Percentiles rank a stretch among this genome's conserved stretches.
Evolutionary conservation across 2,329 filamentous ascomycete genomes (phyloP).

Genomic region (Arthrobotrys entomopaga): DNA sequence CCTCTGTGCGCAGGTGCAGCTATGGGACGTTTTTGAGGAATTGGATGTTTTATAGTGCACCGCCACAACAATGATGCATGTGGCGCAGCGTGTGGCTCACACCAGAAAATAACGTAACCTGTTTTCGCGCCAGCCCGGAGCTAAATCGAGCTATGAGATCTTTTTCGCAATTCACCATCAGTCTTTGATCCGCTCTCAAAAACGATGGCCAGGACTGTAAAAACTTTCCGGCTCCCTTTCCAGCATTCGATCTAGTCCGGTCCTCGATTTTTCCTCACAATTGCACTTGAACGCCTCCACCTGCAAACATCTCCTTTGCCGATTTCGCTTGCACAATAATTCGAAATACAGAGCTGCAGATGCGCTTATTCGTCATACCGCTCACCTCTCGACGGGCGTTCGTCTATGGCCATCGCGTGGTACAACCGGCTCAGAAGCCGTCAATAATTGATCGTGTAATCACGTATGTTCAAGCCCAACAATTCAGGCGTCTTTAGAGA

Average conservation of each 20-base stretch:
- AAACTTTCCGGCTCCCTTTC: slow-evolving; percentile 8
- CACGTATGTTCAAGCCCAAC: slow-evolving; percentile 53
- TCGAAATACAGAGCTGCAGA: slow-evolving; percentile 62
- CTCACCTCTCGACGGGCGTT: slow-evolving; percentile 90
- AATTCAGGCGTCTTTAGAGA: slow-evolving; percentile 1
- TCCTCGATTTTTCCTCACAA: background rate
- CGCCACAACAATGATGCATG: slow-evolving; percentile 34
- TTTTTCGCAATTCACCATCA: slow-evolving; percentile 26
- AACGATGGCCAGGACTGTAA: slow-evolving; percentile 40
- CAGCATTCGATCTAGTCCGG: slow-evolving; percentile 16
- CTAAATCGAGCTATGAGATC: background rate
- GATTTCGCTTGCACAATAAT: background rate
- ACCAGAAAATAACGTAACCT: slow-evolving; percentile 41
- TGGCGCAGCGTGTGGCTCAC: slow-evolving; percentile 45
- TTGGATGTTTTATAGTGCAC: slow-evolving; percentile 42
- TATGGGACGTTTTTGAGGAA: background rate
- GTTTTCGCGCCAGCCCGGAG: slow-evolving; percentile 30
- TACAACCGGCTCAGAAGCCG: slow-evolving; percentile 65
- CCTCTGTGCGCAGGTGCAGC: no score
- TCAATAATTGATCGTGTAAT: slow-evolving; percentile 57
- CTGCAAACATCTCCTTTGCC: slow-evolving; percentile 11
- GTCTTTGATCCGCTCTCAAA: slow-evolving; percentile 33
- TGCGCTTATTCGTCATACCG: slow-evolving; percentile 94
- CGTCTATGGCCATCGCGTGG: slow-evolving; percentile 85
- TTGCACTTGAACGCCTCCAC: background rate